Base-by-base conservation (phyloP, 805 yeast genomes). In the Cephaloascus fragrans region DNA sequence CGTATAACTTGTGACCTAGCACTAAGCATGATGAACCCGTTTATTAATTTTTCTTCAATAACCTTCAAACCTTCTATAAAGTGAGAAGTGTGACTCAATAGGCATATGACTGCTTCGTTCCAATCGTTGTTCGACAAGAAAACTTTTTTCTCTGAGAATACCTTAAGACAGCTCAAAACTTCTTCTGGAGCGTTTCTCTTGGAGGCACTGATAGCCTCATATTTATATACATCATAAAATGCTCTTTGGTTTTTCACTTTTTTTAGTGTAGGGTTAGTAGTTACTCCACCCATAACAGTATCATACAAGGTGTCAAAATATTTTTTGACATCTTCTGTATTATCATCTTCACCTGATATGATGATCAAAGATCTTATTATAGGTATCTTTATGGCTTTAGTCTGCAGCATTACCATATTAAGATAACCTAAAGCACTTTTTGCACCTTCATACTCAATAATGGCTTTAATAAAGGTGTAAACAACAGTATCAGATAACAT, bases 341-440 rank as follows among this genome's bases (percentile, higher is more conserved):
- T 48, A 37, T 58, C 53, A 39, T 40, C 45, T 34, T 52, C 55
- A 2, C 57, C 50, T 20, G 62, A 44, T 3, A 48, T 40, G 31
- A 55, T 49, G 42, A 63, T 49, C 18, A 67, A 56, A 48, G 66
- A 64, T 29, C 59, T 61, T 39, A 64, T 41, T 6, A 57, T 23
- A 23, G 28, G 28, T 23, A 23, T 23, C n/a, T n/a, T n/a, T n/a
- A n/a, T n/a, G n/a, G n/a, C n/a, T n/a, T n/a, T n/a, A n/a, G n/a
- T n/a, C n/a, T n/a, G n/a, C n/a, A n/a, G n/a, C n/a, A n/a, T n/a
- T n/a, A n/a, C n/a, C n/a, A n/a, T n/a, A n/a, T n/a, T n/a, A n/a
- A n/a, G n/a, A n/a, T n/a, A n/a, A n/a, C n/a, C n/a, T n/a, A n/a
- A n/a, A n/a, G n/a, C n/a, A n/a, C n/a, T n/a, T n/a, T n/a, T n/a